Conservation (phyloP, 345 rosid species). For the Raphanus sativus region DNA sequence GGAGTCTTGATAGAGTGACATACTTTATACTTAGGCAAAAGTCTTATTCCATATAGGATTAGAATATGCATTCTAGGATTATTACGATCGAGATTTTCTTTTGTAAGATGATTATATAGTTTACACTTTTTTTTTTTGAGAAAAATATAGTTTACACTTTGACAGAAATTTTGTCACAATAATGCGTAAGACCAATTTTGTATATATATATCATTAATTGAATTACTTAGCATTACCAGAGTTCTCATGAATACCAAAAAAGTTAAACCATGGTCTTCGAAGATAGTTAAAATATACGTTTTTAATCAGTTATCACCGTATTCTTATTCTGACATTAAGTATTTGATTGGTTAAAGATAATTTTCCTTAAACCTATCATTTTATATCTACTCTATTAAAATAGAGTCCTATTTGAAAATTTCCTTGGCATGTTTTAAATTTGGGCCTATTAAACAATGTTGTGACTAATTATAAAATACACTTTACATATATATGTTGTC, state of each 20-base stretch:
- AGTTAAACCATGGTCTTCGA: background rate
- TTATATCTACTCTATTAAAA: no score
- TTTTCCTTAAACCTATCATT: constrained; percentile 15
- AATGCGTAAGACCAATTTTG: background rate
- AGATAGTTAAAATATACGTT: background rate
- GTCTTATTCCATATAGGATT: background rate
- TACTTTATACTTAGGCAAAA: background rate
- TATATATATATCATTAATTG: background rate
- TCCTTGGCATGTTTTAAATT: no score
- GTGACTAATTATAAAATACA: no score
- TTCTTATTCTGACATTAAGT: background rate
- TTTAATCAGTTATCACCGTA: background rate
- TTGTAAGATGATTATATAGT: background rate
- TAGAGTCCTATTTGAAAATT: no score
- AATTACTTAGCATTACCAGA: background rate
- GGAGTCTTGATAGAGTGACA: constrained; percentile 16
- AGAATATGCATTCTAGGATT: background rate
- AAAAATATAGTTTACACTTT: background rate
- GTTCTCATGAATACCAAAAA: background rate
- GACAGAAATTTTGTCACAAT: background rate
- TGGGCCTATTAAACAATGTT: no score
- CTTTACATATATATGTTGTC: no score
- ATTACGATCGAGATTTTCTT: background rate
- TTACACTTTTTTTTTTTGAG: no score
- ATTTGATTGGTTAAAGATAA: constrained; percentile 30